A percentile compares a stretch with the other conserved stretches of the same genome.
These are phyloP conservation scores for Gossypium gossypioides DNA, from an alignment of 441 rosid species.

Conservation along the genomic window DNA sequence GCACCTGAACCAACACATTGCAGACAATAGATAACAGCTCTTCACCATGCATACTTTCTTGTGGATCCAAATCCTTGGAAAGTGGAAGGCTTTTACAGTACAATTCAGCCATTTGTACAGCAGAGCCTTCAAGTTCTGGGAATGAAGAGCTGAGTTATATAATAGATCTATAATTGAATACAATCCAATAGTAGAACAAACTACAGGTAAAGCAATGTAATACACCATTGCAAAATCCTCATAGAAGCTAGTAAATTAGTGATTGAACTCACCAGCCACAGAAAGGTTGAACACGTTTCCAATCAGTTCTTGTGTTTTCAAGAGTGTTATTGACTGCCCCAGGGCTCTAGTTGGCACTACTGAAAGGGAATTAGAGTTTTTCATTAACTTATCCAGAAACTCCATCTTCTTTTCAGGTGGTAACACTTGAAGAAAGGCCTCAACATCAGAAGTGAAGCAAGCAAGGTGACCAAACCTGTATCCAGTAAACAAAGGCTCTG, in stretches of 20 bases:
- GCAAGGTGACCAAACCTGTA: constrained; percentile 93
- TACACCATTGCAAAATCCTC: background rate
- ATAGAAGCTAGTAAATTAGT: background rate
- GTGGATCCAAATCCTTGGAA: constrained; percentile 85
- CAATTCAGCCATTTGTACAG: constrained; percentile 57
- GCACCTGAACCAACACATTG: constrained; percentile 83
- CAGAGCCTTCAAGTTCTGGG: constrained; percentile 57
- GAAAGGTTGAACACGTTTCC: constrained; percentile 45
- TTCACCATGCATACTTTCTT: constrained; percentile 92
- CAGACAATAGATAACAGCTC: constrained; percentile 71
- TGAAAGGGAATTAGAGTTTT: constrained; percentile 29
- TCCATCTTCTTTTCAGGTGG: constrained; percentile 46
- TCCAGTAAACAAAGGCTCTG: constrained; percentile 20
- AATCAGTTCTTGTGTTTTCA: constrained; percentile 65
- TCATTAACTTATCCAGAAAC: constrained; percentile 46
- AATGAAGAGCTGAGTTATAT: constrained; percentile 21
- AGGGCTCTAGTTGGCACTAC: constrained; percentile 48
- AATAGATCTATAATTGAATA: constrained; percentile 12
- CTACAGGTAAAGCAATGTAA: background rate
- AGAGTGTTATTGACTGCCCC: constrained; percentile 61
- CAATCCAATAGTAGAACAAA: constrained; percentile 3
- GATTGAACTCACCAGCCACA: constrained; percentile 34
- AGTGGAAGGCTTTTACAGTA: constrained; percentile 70
- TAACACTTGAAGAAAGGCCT: constrained; percentile 60
- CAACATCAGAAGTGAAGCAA: constrained; percentile 78